Conservation (phyloP, 768 basidiomycete genomes). For the Galerina marginata region DNA sequence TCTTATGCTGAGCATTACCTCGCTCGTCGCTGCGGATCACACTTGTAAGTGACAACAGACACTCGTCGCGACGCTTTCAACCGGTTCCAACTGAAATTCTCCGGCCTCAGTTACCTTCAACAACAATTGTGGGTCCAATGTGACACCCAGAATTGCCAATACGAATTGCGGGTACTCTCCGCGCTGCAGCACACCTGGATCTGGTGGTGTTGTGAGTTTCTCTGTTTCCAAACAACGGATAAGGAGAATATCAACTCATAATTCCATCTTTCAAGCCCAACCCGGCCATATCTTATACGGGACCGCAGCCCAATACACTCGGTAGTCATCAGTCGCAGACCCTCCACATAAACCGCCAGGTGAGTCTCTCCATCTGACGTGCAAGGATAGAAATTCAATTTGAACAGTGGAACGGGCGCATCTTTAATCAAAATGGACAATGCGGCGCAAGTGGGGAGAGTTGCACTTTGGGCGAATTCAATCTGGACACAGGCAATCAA, state of each 20-base stretch:
- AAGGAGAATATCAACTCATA: no score
- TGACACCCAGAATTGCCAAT: conserved; percentile 43
- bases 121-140: conserved; percentile 37
- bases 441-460: conserved; percentile 45
- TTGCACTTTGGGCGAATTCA: conserved; percentile 45
- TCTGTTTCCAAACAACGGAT: neutral
- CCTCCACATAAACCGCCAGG: conserved; percentile 35
- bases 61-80: neutral
- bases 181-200: conserved; percentile 39
- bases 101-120: conserved; percentile 34
- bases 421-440: conserved; percentile 41
- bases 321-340: conserved; percentile 32
- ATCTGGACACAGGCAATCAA: conserved; percentile 39
- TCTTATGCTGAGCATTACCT: conserved; percentile 2
- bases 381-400: neutral
- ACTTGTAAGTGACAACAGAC: conserved; percentile 17
- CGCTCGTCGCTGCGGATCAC: conserved; percentile 24
- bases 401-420: conserved; percentile 45
- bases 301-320: conserved; percentile 37
- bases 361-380: conserved; percentile 2
- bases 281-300: conserved; percentile 38
- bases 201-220: conserved; percentile 35
- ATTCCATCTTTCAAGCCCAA: conserved; percentile 26
- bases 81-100: neutral
- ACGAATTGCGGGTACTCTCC: conserved; percentile 47